These are phyloP conservation scores for Lunasporangiospora selenospora DNA, from an alignment of 192 early-diverging fungal genomes.

Conservation along the genomic window DNA sequence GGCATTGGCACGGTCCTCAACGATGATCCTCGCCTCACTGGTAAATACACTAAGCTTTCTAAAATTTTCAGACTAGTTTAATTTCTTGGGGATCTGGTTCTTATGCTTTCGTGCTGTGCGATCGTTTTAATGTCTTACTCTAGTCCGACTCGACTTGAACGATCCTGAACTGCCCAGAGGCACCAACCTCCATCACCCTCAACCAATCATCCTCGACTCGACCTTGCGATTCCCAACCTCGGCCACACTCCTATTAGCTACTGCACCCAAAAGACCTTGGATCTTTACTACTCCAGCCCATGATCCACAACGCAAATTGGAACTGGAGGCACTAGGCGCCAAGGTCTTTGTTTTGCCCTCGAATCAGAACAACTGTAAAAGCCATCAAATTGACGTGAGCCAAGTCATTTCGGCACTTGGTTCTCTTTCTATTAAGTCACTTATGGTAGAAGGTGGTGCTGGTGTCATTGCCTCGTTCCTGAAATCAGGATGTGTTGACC, in stretches of 20 bases:
- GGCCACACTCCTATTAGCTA: constrained; percentile 59
- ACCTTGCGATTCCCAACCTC: constrained; percentile 64
- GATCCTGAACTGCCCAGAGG: no score
- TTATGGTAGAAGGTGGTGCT: constrained; percentile 95
- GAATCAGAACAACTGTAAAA: no score
- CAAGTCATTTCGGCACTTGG: constrained; percentile 29
- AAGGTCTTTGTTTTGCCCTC: constrained; percentile 52
- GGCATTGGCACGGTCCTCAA: constrained; percentile 82
- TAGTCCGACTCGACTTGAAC: no score
- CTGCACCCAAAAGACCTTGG: constrained; percentile 59
- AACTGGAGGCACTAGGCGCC: constrained; percentile 67
- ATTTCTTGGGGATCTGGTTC: no score
- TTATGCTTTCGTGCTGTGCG: no score
- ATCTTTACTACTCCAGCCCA: constrained; percentile 54
- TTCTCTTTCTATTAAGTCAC: constrained; percentile 43
- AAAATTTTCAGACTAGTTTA: no score
- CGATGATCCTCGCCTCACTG: constrained; percentile 83
- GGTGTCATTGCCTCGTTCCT: constrained; percentile 74
- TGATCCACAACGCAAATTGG: constrained; percentile 18
- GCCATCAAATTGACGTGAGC: no score
- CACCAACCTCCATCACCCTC: constrained; percentile 69
- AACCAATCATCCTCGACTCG: constrained; percentile 83
- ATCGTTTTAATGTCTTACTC: no score
- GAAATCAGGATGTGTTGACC: constrained; percentile 48
- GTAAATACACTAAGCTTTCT: constrained; percentile 7